These are phyloP conservation scores for Aspergillus fischeri DNA, from an alignment of 2,329 filamentous ascomycete genomes.

Conservation along the genomic window DNA sequence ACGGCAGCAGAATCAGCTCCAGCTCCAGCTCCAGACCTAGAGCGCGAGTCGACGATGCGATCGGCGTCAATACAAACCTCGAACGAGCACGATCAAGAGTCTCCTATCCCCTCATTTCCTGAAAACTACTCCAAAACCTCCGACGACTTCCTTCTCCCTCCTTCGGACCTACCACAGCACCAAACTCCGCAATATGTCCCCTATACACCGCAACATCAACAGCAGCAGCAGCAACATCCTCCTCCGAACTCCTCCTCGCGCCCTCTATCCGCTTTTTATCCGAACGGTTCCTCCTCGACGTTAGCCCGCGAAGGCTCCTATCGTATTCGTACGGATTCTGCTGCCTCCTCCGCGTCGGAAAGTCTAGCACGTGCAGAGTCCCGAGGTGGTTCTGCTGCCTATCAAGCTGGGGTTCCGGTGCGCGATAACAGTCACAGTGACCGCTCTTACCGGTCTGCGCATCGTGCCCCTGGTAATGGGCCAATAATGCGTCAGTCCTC, in stretches of 20 bases:
- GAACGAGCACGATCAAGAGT: constrained; percentile 15
- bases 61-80: constrained; percentile 12
- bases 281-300: constrained; percentile 40
- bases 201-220: constrained; percentile 32
- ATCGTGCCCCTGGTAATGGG: constrained; percentile 54
- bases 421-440: constrained; percentile 68
- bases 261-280: constrained; percentile 47
- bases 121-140: constrained; percentile 21
- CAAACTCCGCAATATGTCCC: constrained; percentile 42
- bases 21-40: constrained; percentile 14
- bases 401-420: constrained; percentile 58
- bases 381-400: constrained; percentile 55
- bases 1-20: constrained; percentile 12
- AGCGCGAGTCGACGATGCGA: constrained; percentile 16
- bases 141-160: constrained; percentile 41
- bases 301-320: constrained; percentile 43
- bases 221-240: constrained; percentile 36
- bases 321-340: constrained; percentile 57
- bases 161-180: constrained; percentile 42
- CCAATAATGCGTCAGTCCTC: constrained; percentile 72
- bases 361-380: constrained; percentile 59
- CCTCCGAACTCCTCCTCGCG: constrained; percentile 36
- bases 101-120: constrained; percentile 18
- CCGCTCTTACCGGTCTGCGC: constrained; percentile 61
- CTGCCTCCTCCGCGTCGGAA: constrained; percentile 54